These are phyloP conservation scores for Pseudopithomyces maydicus DNA, from an alignment of 2,329 filamentous ascomycete genomes.

Conservation along the genomic window DNA sequence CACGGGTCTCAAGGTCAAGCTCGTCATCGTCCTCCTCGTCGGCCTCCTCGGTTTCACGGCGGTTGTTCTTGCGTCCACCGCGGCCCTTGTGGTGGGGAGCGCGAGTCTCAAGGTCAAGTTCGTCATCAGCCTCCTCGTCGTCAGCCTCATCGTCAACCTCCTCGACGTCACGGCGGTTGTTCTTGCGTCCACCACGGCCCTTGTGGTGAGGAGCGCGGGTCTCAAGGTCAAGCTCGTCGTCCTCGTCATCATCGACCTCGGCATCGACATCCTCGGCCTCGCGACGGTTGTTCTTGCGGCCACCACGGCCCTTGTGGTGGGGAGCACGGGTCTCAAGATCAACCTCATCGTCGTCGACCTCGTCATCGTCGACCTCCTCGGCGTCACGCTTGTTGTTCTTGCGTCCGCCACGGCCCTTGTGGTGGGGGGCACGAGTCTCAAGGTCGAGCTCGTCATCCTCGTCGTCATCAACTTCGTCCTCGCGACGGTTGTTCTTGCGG, in stretches of 20 bases:
- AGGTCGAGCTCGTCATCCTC: not conserved
- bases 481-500: not conserved
- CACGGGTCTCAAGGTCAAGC: not conserved
- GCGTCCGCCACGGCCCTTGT: not conserved
- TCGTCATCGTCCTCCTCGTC: not conserved
- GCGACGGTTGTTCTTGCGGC: not conserved
- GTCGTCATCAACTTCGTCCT: not conserved
- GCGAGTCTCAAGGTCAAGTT: not conserved
- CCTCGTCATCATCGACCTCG: not conserved
- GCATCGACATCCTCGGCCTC: not conserved
- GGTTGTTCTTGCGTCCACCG: not conserved
- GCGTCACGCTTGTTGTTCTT: not conserved
- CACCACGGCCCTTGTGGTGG: not conserved
- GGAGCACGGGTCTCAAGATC: constrained; percentile 1
- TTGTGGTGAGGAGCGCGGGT: constrained; percentile 5
- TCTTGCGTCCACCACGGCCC: not conserved
- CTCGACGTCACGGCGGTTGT: not conserved
- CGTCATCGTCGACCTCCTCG: not conserved
- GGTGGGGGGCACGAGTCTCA: not conserved
- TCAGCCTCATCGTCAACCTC: not conserved
- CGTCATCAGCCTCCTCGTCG: not conserved
- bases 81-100: not conserved
- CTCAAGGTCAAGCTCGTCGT: not conserved
- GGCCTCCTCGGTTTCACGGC: not conserved
- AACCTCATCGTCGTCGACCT: not conserved